Evolutionary conservation across 2,329 filamentous ascomycete genomes (phyloP), one percentile per base, ranked within the genome.

Genomic region (Colletotrichum scovillei): DNA sequence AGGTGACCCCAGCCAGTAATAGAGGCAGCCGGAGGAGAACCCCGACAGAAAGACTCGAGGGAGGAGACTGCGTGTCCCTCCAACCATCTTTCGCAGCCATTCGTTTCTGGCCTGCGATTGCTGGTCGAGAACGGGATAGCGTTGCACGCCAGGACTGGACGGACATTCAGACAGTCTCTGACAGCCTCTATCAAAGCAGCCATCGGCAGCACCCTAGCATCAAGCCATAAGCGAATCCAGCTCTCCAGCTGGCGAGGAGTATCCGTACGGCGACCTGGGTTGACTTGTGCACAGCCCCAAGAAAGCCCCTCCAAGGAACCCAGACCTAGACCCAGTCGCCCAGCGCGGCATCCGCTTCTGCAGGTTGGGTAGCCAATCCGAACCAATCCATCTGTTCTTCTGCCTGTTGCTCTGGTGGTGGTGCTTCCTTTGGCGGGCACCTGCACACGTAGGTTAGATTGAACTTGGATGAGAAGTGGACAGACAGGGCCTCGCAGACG

Each of bases 201-300:
- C 59, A 60, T 62, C 38, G 56, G 60, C 71, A 62, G 46, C 71
- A 60, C 56, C 60, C 71, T 71, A 73, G 67, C 55, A 65, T 16
- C 11, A 57, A 65, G 63, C 63, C 63, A 26, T 65, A 53, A 70
- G 67, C 63, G 62, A 66, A 65, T 58, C 63, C 66, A 69, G 38
- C 38, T 42, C 16, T 42, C 38, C 38, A 42, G 60, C 49, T 49
- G 22, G n/a, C 35, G 52, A 66, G 63, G 32, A 58, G 52, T 12
- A 63, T 65, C 66, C 58, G 68, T 42, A 69, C 65, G 57, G 60
- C 53, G 52, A 52, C 67, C 66, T 59, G 65, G 58, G 52, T 69
- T 69, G 69, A 72, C 58, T 69, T 62, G 70, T 73, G 70, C 70
- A 73, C 70, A 73, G 70, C 67, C 70, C 70, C 70, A 52, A 70